Percentiles rank a stretch among this genome's conserved stretches.
Evolutionary conservation across 1,284 basidiomycete genomes (phyloP).

Genomic region (Trametes polyzona): DNA sequence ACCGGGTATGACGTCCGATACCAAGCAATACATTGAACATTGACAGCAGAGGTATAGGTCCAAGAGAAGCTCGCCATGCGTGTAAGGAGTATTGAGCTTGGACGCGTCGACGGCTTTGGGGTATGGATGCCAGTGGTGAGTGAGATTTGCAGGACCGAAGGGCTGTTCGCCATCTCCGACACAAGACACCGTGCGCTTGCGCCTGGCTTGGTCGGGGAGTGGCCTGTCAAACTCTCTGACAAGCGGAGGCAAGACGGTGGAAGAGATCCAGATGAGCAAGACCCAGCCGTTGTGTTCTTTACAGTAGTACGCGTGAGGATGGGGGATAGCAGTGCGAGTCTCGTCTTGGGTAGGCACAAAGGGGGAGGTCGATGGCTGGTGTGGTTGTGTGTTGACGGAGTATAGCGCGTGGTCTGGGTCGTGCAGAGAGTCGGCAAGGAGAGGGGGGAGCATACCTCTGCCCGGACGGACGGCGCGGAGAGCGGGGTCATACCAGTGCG

Average conservation of each 20-base stretch:
- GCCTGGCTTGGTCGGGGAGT: conserved; percentile 58
- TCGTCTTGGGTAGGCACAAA: conserved; percentile 56
- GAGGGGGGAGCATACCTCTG: conserved; percentile 66
- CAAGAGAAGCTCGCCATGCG: conserved; percentile 62
- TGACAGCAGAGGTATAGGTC: conserved; percentile 84
- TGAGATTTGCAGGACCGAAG: conserved; percentile 57
- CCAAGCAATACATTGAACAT: conserved; percentile 72
- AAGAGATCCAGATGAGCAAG: conserved; percentile 67
- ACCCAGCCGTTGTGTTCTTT: conserved; percentile 81
- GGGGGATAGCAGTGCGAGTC: conserved; percentile 68
- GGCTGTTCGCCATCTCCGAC: conserved; percentile 50
- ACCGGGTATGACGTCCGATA: conserved; percentile 70
- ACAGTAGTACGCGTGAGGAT: conserved; percentile 81
- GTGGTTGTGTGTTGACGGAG: conserved; percentile 52
- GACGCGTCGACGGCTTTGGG: conserved; percentile 65
- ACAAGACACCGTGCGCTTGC: conserved; percentile 56
- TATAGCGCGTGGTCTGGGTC: conserved; percentile 71
- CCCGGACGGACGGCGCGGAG: conserved; percentile 60
- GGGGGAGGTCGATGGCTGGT: conserved; percentile 32
- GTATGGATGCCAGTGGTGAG: conserved; percentile 81
- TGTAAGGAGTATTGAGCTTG: conserved; percentile 65
- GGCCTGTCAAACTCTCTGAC: conserved; percentile 46
- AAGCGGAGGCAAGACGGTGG: conserved; percentile 61
- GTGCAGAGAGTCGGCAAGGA: conserved; percentile 66
- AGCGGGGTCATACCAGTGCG: conserved; percentile 65